Evolutionary conservation across 2,329 filamentous ascomycete genomes (phyloP), one percentile per base, ranked within the genome.

Genomic region (Aspergillus viridinutans): DNA sequence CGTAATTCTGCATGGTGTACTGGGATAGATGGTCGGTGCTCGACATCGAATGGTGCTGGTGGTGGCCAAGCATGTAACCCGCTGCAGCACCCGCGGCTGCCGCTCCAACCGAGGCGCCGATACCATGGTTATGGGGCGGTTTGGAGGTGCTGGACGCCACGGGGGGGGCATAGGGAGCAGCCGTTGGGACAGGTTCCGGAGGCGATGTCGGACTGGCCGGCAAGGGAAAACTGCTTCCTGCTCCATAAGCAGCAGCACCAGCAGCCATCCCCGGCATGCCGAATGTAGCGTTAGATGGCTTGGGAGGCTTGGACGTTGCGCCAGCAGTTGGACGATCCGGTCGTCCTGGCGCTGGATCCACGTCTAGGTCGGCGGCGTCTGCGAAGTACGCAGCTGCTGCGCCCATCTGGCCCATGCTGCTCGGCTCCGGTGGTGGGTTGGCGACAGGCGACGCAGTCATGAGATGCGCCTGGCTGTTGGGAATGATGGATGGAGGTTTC

Each of bases 321-420:
- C 52, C 49, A 21, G 60, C 58, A 21, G 61, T 54, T 1, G 62
- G 60, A 10, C 61, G 57, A n/a, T 8, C 49, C 54, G 64, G 53
- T n/a, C 54, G 61, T 21, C 47, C 51, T 28, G 60, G 42, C 29
- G 28, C 38, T 57, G 58, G 53, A 2, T 17, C 23, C 43, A 42
- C 55, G n/a, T 63, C 67, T 53, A 66, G 56, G 8, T 50, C 60
- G 7, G 60, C 47, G 14, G 66, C 64, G 42, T 64, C 70, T 43
- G 68, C 71, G 64, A 80, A 86, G 69, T 84, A 87, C 14, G 82
- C 80, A 5, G 83, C 82, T 23, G 85, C 84, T n/a, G 82, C 76
- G 20, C 73, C 72, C 52, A 69, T 59, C 45, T 72, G 70, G 4
- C 78, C 78, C 54, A 77, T 60, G 54, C 74, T 76, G 53, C 84